Percentiles rank a stretch among this genome's conserved stretches.
These are phyloP conservation scores for Tinospora cordifolia DNA, from an alignment of 164 flowering plant species.

Conservation along the genomic window DNA sequence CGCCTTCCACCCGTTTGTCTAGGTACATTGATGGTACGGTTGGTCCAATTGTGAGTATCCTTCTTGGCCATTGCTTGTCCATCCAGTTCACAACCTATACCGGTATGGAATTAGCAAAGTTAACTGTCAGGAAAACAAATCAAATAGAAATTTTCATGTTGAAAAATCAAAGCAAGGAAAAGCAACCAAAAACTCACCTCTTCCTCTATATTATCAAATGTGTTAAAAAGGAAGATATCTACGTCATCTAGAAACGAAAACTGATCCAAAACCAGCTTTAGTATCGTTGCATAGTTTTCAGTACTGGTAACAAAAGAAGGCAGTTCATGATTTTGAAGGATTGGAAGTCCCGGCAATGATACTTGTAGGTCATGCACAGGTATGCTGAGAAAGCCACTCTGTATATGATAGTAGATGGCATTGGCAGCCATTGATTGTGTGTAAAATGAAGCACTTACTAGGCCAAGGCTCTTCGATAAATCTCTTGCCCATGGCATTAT, in stretches of 20 bases:
- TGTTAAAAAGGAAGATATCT: slow-evolving; percentile 29
- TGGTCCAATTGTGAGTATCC: slow-evolving; percentile 21
- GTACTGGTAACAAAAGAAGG: slow-evolving; percentile 18
- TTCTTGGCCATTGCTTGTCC: slow-evolving; percentile 8
- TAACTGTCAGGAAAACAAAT: neutral
- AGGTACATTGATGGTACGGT: slow-evolving; percentile 13
- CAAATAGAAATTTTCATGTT: neutral
- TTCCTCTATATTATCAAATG: slow-evolving; percentile 26
- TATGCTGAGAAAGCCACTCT: slow-evolving; percentile 9
- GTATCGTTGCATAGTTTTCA: slow-evolving; percentile 6
- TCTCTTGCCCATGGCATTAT: slow-evolving; percentile 16
- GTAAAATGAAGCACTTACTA: slow-evolving; percentile 12
- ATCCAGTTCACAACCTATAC: slow-evolving; percentile 23
- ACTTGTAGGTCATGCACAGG: neutral
- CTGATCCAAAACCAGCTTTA: slow-evolving; percentile 14
- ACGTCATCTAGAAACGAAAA: slow-evolving; percentile 20
- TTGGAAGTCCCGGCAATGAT: slow-evolving; percentile 22
- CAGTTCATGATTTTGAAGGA: slow-evolving; percentile 16
- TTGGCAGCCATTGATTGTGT: slow-evolving; percentile 14
- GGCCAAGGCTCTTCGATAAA: slow-evolving; percentile 3
- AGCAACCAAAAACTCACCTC: slow-evolving; percentile 18
- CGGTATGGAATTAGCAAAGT: neutral
- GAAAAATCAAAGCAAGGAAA: neutral
- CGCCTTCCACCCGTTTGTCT: slow-evolving; percentile 11
- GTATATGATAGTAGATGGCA: slow-evolving; percentile 13